Percentiles rank a stretch among this genome's conserved stretches.
phyloP scores from a whole-genome alignment of 2,329 filamentous ascomycete species.

The Hortaea werneckii region DNA sequence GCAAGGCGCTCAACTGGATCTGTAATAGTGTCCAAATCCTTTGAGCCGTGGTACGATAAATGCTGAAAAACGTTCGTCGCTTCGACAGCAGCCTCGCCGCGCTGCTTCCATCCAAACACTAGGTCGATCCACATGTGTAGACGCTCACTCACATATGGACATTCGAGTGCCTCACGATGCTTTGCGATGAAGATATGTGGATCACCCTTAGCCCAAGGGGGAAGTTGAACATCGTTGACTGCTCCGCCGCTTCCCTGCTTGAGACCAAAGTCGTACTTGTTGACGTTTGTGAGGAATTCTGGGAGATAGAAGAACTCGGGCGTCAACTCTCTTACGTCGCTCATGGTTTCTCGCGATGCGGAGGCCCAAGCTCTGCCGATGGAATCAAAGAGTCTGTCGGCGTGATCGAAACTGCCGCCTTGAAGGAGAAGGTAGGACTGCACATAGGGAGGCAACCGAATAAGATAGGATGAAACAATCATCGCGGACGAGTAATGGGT shows the following conservation, averaged over 20 bases:
- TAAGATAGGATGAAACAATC: conserved; percentile 95
- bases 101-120: conserved; percentile 88
- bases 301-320: conserved; percentile 97
- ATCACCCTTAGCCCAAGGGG: conserved; percentile 93
- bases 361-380: conserved; percentile 86
- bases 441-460: conserved; percentile 89
- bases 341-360: conserved; percentile 79
- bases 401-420: conserved; percentile 92
- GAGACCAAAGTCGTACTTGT: conserved; percentile 85
- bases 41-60: conserved; percentile 87
- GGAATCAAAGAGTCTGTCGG: conserved; percentile 89
- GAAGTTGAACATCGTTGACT: conserved; percentile 81
- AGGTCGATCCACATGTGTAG: conserved; percentile 94
- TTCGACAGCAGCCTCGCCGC: conserved; percentile 83
- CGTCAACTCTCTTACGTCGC: conserved; percentile 86
- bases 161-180: conserved; percentile 90
- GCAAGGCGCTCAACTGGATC: conserved; percentile 79
- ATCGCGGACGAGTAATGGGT: conserved; percentile 98
- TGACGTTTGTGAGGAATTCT: conserved; percentile 88
- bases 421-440: conserved; percentile 90
- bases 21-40: conserved; percentile 80
- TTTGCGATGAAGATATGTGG: conserved; percentile 92
- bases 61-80: conserved; percentile 93
- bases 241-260: conserved; percentile 69
- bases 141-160: conserved; percentile 79